These are phyloP conservation scores for Meyerozyma guilliermondii DNA, from an alignment of 1,139 yeast genomes.

Conservation along the genomic window DNA sequence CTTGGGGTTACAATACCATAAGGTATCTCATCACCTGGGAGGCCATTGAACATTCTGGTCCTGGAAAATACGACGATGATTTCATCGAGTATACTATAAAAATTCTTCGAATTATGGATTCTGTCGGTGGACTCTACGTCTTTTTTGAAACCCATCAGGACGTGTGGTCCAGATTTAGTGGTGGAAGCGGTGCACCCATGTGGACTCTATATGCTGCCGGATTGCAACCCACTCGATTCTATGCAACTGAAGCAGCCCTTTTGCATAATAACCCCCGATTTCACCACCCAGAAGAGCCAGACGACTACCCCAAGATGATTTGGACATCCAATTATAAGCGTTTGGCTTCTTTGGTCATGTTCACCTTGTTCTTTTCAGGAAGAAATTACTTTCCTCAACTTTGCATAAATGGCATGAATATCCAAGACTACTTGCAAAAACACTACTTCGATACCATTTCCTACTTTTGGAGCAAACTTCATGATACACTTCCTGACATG, in stretches of 20 bases:
- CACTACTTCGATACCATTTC: conserved; percentile 55
- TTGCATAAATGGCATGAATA: conserved; percentile 61
- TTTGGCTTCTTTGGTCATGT: conserved; percentile 76
- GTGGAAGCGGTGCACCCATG: conserved; percentile 95
- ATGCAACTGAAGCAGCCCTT: conserved; percentile 66
- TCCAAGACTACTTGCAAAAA: conserved; percentile 71
- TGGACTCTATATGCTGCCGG: conserved; percentile 98
- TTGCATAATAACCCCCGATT: conserved; percentile 52
- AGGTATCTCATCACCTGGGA: conserved; percentile 87
- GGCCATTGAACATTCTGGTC: conserved; percentile 85
- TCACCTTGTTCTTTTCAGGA: conserved; percentile 83
- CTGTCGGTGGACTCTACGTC: conserved; percentile 72
- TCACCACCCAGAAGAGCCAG: conserved; percentile 27
- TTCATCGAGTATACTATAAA: conserved; percentile 67
- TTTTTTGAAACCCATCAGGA: conserved; percentile 91
- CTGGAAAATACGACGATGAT: conserved; percentile 75
- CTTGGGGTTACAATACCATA: conserved; percentile 78
- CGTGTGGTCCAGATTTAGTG: conserved; percentile 85
- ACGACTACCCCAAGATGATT: conserved; percentile 71
- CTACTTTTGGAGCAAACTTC: conserved; percentile 49
- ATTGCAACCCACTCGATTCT: conserved; percentile 66
- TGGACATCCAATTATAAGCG: conserved; percentile 89
- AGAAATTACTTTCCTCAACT: conserved; percentile 65
- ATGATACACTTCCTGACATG: conserved; percentile 45
- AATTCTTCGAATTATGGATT: conserved; percentile 52